phyloP scores from a whole-genome alignment of 2,329 filamentous ascomycete species.

The Colletotrichum phormii region DNA sequence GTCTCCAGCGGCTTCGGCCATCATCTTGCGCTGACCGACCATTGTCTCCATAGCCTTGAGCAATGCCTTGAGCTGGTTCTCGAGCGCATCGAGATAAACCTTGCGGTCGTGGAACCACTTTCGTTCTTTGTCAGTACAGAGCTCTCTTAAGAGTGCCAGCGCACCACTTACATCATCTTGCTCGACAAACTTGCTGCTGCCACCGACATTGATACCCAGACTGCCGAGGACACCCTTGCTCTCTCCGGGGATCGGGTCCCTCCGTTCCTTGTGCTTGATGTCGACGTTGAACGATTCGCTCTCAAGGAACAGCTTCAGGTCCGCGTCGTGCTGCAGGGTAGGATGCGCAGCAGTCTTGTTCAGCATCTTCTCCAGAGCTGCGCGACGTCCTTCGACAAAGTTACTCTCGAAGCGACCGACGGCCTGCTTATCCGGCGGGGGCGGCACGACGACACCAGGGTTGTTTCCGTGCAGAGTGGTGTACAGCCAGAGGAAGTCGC shows the following conservation, averaged over 20 bases:
- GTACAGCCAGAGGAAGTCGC: conserved; percentile 98
- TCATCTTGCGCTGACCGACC: conserved; percentile 89
- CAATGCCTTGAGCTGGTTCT: conserved; percentile 89
- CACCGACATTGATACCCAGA: conserved; percentile 82
- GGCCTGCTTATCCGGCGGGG: conserved; percentile 97
- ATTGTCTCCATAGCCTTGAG: conserved; percentile 96
- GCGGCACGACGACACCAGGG: conserved; percentile 93
- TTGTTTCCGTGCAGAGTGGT: conserved; percentile 94
- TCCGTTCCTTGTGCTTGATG: conserved; percentile 96
- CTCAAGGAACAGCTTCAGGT: conserved; percentile 96
- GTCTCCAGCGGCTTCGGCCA: conserved; percentile 92
- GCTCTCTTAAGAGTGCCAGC: neutral
- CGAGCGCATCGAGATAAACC: conserved; percentile 92
- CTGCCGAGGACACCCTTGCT: conserved; percentile 94
- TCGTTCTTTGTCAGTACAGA: conserved; percentile 29
- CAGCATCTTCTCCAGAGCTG: conserved; percentile 95
- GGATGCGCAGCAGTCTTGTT: conserved; percentile 95
- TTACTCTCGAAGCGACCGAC: conserved; percentile 96
- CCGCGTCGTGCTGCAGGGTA: conserved; percentile 90
- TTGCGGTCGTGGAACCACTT: conserved; percentile 98
- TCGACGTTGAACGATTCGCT: conserved; percentile 97
- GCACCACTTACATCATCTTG: conserved; percentile 84
- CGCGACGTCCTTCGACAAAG: conserved; percentile 92
- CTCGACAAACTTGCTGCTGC: conserved; percentile 90
- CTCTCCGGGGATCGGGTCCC: conserved; percentile 86